Percentiles rank a stretch among this genome's conserved stretches.
Evolutionary conservation across 805 yeast genomes (phyloP).

Genomic region (Candida caryicola): DNA sequence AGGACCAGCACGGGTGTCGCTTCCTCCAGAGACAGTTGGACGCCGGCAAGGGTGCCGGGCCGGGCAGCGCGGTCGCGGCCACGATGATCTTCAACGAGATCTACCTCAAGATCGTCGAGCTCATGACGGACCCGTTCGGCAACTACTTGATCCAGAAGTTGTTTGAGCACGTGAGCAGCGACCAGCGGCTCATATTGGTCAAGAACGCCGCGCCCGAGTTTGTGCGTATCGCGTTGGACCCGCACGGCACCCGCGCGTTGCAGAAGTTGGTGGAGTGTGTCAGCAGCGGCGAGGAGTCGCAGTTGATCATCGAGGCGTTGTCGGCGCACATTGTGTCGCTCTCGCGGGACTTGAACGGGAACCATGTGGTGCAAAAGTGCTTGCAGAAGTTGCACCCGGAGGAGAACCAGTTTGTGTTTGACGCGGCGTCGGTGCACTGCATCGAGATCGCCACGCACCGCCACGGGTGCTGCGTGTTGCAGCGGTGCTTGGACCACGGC

Average conservation of each 20-base stretch:
- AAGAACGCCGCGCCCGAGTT: slow-evolving; percentile 70
- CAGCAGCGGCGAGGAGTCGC: slow-evolving; percentile 66
- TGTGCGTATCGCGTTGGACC: slow-evolving; percentile 79
- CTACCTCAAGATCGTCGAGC: slow-evolving; percentile 69
- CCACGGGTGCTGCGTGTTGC: slow-evolving; percentile 61
- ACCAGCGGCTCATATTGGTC: slow-evolving; percentile 69
- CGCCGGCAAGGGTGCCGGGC: slow-evolving; percentile 25
- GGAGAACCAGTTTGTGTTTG: slow-evolving; percentile 86
- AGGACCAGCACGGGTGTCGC: slow-evolving; percentile 96
- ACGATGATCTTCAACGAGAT: slow-evolving; percentile 80
- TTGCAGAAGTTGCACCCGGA: slow-evolving; percentile 63
- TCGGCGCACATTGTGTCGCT: slow-evolving; percentile 71
- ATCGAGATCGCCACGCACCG: slow-evolving; percentile 87
- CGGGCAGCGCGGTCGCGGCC: slow-evolving; percentile 48
- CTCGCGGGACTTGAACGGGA: slow-evolving; percentile 90
- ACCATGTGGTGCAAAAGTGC: slow-evolving; percentile 94
- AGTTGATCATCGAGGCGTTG: slow-evolving; percentile 57
- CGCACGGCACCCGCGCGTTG: slow-evolving; percentile 94
- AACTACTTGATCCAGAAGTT: slow-evolving; percentile 90
- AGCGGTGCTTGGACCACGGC: slow-evolving; percentile 92
- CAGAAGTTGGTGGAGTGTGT: slow-evolving; percentile 89
- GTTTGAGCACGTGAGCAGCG: slow-evolving; percentile 67
- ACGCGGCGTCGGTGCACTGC: slow-evolving; percentile 73
- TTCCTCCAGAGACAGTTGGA: slow-evolving; percentile 87
- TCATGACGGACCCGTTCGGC: slow-evolving; percentile 97